Conservation (phyloP, 495 filamentous ascomycete genomes). For the Penicillium verhagenii region DNA sequence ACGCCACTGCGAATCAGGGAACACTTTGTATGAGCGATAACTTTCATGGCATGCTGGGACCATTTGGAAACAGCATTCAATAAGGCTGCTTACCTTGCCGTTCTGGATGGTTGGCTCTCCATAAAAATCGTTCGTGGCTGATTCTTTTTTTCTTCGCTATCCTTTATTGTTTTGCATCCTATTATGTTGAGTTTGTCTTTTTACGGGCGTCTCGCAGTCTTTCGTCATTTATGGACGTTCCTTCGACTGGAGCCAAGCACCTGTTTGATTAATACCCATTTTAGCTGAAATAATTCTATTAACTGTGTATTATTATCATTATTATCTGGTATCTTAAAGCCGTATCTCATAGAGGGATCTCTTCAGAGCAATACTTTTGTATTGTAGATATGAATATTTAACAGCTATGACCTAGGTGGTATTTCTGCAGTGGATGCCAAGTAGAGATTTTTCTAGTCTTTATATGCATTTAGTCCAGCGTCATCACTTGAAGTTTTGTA, state of each 20-base stretch:
- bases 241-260: neutral
- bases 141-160: neutral
- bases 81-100: neutral
- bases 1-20: neutral
- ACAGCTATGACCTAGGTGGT: too few species aligned
- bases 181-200: neutral
- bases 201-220: neutral
- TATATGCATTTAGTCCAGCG: too few species aligned
- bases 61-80: neutral
- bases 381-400: too few species aligned
- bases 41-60: neutral
- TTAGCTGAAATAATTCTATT: constrained; percentile 9
- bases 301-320: neutral
- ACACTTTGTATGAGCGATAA: neutral
- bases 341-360: too few species aligned
- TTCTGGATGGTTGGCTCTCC: neutral
- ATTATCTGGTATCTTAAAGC: too few species aligned
- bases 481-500: too few species aligned
- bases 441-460: too few species aligned
- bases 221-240: neutral
- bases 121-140: neutral
- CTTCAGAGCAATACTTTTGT: too few species aligned
- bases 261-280: constrained; percentile 15
- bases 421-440: too few species aligned
- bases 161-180: neutral